phyloP scores from a whole-genome alignment of 1,284 basidiomycete genomes.

The Cutaneotrichosporon dermatis region DNA sequence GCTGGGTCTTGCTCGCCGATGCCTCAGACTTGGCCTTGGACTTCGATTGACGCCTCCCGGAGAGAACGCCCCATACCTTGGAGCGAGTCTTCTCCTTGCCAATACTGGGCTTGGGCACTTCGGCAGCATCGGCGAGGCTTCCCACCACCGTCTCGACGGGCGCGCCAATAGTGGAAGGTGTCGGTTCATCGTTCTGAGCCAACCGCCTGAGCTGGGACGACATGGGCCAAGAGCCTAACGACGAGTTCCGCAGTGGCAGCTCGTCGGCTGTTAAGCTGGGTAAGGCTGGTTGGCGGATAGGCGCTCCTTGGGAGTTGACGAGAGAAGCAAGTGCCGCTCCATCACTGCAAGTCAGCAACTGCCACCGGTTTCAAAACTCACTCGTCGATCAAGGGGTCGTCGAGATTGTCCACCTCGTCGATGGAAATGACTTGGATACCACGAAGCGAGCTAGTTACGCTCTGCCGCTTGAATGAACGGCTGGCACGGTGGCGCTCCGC shows the following conservation, averaged over 20 bases:
- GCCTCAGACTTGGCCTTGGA: neutral
- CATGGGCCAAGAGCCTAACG: slow-evolving; percentile 20
- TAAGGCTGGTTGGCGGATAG: too few species aligned
- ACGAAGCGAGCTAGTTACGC: neutral
- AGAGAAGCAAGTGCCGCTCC: neutral
- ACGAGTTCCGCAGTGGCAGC: slow-evolving; percentile 1
- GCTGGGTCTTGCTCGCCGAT: neutral
- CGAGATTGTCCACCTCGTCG: slow-evolving; percentile 7
- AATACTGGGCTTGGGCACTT: neutral
- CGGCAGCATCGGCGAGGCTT: too few species aligned
- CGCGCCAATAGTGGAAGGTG: neutral
- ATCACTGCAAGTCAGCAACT: neutral
- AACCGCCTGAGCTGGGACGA: neutral
- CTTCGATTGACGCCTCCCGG: slow-evolving; percentile 9
- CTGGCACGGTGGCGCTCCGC: slow-evolving; percentile 16
- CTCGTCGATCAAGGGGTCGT: slow-evolving; percentile 10
- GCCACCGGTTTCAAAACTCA: neutral
- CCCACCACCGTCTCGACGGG: too few species aligned
- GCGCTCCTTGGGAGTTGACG: neutral
- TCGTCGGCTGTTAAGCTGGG: neutral
- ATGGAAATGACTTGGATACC: neutral
- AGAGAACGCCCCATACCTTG: slow-evolving; percentile 37
- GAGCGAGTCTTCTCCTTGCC: slow-evolving; percentile 38
- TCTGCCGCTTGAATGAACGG: neutral
- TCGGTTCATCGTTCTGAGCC: neutral